Conservation (phyloP, 106 monocot genomes). For the Allium sativum region DNA sequence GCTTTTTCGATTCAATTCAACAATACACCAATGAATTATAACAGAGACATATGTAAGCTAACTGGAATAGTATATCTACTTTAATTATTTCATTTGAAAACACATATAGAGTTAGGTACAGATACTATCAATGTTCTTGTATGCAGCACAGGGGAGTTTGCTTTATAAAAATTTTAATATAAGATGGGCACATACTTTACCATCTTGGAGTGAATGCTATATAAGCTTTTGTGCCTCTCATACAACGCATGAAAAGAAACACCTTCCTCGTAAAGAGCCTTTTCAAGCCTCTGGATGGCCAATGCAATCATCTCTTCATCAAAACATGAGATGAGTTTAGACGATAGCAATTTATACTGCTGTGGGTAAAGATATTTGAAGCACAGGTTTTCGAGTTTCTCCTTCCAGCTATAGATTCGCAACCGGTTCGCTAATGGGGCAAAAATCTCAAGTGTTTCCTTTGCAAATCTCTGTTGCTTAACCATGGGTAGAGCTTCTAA, state of each 20-base stretch:
- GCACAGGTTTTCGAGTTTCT: constrained; percentile 74
- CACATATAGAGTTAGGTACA: background rate
- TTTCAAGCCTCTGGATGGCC: constrained; percentile 52
- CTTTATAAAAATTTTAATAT: background rate
- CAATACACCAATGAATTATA: no score
- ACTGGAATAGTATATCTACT: no score
- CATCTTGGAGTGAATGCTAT: constrained; percentile 88
- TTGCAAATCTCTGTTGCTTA: constrained; percentile 71
- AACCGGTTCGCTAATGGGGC: constrained; percentile 73
- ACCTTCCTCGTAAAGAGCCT: constrained; percentile 46
- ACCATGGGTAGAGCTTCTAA: constrained; percentile 52
- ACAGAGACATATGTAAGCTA: no score
- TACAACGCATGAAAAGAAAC: constrained; percentile 53
- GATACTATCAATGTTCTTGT: no score
- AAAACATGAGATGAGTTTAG: constrained; percentile 35
- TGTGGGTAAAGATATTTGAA: constrained; percentile 81
- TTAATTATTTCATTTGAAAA: background rate
- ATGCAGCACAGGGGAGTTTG: no score
- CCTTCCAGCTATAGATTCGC: constrained; percentile 82
- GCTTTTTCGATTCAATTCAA: no score
- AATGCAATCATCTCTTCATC: constrained; percentile 68
- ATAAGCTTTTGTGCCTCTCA: constrained; percentile 84
- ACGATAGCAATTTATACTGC: constrained; percentile 39
- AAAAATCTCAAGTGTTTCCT: constrained; percentile 83
- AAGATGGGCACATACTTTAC: constrained; percentile 41